Evolutionary conservation across 805 yeast genomes (phyloP), one percentile per base, ranked within the genome.

Genomic region (Priceomyces castillae): DNA sequence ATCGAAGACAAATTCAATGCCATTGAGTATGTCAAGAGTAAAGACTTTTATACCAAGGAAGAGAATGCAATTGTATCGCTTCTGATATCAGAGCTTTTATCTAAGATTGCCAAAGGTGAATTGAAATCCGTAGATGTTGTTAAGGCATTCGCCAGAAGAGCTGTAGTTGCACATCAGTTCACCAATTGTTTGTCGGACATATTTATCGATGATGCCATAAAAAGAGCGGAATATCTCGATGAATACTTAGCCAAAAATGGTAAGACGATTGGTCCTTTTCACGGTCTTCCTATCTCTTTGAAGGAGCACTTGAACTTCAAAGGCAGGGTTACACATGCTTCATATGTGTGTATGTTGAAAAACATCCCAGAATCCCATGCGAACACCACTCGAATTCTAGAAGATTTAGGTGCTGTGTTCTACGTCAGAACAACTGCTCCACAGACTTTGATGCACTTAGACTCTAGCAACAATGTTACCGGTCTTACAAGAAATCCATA

Each of bases 281-380:
- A 82, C 51, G 89, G 89, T 2, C 61, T 82, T 23, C 89, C 88
- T 2, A 64, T 82, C 25, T 79, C 85, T 0, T 65, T 82, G 42
- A 82, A 82, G 47, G 83, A 75, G 49, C 77, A 73, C 44, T 63
- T 68, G 60, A 49, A 55, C 45, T 67, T 52, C 53, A 59, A 52
- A 41, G 67, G 61, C 25, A 65, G 52, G 42, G 52, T 59, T 46
- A 62, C 73, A 10, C 74, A 69, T 49, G 75, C 63, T 16, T 64
- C 70, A 7, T 70, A 61, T 47, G 77, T 71, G 5, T 60, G 72
- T 1, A 43, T 46, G 49, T 51, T 71, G 28, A 62, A 56, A 41
- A 59, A 64, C 43, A 46, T 68, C 28, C 46, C 70, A 9, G 40
- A 47, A 1, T 55, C 48, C 17, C 70, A 67, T 50, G 64, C 65